phyloP scores from a whole-genome alignment of 306 rosid species.

The Cucurbita ficifolia region DNA sequence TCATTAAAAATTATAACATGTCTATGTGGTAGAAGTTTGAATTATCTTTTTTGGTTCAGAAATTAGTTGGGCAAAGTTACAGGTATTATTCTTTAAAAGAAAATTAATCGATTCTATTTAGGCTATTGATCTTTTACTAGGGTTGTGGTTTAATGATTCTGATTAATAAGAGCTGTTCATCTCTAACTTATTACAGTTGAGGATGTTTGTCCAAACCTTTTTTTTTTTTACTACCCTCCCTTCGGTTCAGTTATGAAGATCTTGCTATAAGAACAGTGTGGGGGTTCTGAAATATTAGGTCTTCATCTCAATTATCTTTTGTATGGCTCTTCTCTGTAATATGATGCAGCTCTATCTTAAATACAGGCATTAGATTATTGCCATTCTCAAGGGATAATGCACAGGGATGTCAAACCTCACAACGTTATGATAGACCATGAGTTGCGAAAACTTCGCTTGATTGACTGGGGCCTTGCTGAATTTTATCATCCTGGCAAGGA shows the following conservation, averaged over 20 bases:
- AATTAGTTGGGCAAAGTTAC: neutral
- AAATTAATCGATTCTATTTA: neutral
- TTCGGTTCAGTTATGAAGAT: neutral
- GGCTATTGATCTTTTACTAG: neutral
- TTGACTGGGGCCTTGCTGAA: conserved; percentile 43
- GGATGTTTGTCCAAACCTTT: neutral
- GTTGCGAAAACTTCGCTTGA: conserved; percentile 30
- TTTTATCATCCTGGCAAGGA: conserved; percentile 39
- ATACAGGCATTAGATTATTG: conserved; percentile 35
- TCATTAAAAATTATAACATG: neutral
- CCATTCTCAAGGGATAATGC: conserved; percentile 38
- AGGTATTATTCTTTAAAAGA: neutral
- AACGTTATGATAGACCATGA: conserved; percentile 42
- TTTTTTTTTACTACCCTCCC: neutral
- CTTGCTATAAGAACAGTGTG: neutral
- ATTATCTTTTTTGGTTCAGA: neutral
- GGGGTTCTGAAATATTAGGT: neutral
- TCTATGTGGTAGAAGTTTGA: neutral
- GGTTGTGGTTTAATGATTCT: neutral
- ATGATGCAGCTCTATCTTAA: neutral
- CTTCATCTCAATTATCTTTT: neutral
- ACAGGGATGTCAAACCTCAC: conserved; percentile 38
- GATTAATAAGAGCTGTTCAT: neutral
- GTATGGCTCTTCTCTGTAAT: neutral
- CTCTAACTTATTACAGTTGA: neutral